Evolutionary conservation across 106 monocot species (phyloP), one percentile per base, ranked within the genome.

Genomic region (Allium fistulosum): DNA sequence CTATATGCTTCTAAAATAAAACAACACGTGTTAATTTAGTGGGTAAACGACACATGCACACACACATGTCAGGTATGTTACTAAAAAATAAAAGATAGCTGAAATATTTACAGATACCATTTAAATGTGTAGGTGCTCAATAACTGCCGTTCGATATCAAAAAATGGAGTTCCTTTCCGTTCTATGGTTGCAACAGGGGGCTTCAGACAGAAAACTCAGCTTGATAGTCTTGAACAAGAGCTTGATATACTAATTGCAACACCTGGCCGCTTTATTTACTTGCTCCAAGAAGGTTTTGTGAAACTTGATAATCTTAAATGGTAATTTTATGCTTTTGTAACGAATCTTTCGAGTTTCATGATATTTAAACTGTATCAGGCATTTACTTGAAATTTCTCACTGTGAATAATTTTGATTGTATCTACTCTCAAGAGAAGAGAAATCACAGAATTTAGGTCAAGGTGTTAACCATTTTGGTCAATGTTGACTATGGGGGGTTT

Each of bases 121-220:
- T 6, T 15, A 52, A 62, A 14, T 53, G 26, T 69, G 48, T 83
- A 96, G 96, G 88, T 92, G 28, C 87, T 99, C 67, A 83, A 79
- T 63, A 93, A 85, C 66, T 93, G 93, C 59, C 82, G 99, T 47
- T 76, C 82, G 18, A 81, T 93, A 78, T 76, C 93, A 78, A 99
- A 87, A 72, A 68, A 48, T 51, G 93, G 99, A 0, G 78, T 87
- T 18, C 92, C 92, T 60, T 99, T 99, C 64, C 82, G 99, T 63
- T 99, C 99, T 50, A 87, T 93, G 82, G 93, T 93, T 61, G 87
- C 83, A 69, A 99, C 99, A 5, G 99, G 99, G 7, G 99, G 99
- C 48, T 99, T 99, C 66, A 80, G 85, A 27, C 93, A 93, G 66
- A 99, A 87, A 77, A 91, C 95, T 49, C 95, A 96, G 71, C 62